Conservation (phyloP, 2,329 filamentous ascomycete species). For the Ploettnerulaceae sp. region DNA sequence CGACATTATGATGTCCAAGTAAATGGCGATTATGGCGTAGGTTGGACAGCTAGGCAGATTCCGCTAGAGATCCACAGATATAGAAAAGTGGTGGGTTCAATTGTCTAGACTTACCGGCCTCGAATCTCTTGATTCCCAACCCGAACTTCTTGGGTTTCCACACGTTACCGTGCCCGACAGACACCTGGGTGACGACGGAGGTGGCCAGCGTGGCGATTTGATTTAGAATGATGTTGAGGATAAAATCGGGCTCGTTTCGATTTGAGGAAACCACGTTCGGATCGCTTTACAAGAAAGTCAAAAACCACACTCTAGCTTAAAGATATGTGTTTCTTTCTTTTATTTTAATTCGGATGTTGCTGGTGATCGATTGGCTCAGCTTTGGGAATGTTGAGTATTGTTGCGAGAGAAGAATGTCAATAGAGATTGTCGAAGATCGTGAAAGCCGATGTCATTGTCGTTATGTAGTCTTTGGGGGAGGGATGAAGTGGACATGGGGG, state of each 20-base stretch:
- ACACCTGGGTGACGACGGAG: slow-evolving; percentile 19
- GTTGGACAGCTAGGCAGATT: too few species aligned
- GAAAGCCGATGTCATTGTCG: neutral
- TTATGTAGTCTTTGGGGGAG: slow-evolving; percentile 1
- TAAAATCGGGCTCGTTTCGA: slow-evolving; percentile 9
- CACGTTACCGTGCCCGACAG: slow-evolving; percentile 9
- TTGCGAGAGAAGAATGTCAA: neutral
- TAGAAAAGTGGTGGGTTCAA: too few species aligned
- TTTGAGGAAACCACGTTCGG: too few species aligned
- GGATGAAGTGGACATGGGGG: neutral
- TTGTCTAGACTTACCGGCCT: slow-evolving; percentile 4
- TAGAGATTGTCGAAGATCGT: neutral
- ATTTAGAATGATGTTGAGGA: neutral
- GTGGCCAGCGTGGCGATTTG: slow-evolving; percentile 26
- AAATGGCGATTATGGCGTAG: too few species aligned
- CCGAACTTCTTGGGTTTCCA: slow-evolving; percentile 4
- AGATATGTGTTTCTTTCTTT: neutral
- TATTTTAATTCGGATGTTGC: neutral
- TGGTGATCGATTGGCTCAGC: neutral
- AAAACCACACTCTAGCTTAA: neutral
- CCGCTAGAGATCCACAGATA: too few species aligned
- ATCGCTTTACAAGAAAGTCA: too few species aligned
- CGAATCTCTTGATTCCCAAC: slow-evolving; percentile 1
- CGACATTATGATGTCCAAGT: too few species aligned
- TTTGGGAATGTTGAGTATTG: too few species aligned